Base-by-base conservation (phyloP, 129 eudicot species). In the Saposhnikovia divaricata region DNA sequence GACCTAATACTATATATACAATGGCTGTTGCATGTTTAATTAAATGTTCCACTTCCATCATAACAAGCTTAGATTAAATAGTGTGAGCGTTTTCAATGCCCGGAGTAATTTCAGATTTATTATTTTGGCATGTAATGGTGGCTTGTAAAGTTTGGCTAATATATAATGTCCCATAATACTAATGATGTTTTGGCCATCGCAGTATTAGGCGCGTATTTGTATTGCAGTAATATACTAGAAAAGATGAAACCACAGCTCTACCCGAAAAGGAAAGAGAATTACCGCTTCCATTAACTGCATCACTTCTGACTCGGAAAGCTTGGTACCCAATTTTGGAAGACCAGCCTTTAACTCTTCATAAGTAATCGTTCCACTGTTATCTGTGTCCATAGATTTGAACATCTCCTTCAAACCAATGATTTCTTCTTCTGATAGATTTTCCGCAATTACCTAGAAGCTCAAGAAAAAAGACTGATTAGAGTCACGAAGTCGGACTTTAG, bases 201-300 rank as follows among this genome's bases (percentile, higher is more conserved):
- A 78, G 2, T n/a, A 40, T 3, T 38, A 2, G 75, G 45, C 48
- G 2, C 34, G 25, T 46, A 55, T 5, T 6, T 18, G 27, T 21
- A 5, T 5, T 63, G 77, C 38, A 19, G 51, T 73, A 42, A 34
- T 76, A n/a, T 73, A 44, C 28, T 45, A 2, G 7, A 5, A 31
- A 19, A 45, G 77, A 39, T 45, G n/a, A 50, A 61, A 27, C 4
- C 72, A 65, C 18, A 27, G 72, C 7, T 57, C 65, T 8, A 23
- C 9, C n/a, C n/a, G 1, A 0, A 6, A 59, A 59, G 25, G 14
- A n/a, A 59, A 59, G 68, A 23, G 12, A 59, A 0, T 7, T 90
- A 92, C 98, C 86, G 98, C 98, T 87, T 94, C 98, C 98, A 94
- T 91, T 51, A 88, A 85, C 81, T 94, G 98, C 84, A 88, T 85